Percentiles rank a stretch among this genome's conserved stretches.
Evolutionary conservation across 1,284 basidiomycete species (phyloP).

Genomic region (Amylostereum chailletii): DNA sequence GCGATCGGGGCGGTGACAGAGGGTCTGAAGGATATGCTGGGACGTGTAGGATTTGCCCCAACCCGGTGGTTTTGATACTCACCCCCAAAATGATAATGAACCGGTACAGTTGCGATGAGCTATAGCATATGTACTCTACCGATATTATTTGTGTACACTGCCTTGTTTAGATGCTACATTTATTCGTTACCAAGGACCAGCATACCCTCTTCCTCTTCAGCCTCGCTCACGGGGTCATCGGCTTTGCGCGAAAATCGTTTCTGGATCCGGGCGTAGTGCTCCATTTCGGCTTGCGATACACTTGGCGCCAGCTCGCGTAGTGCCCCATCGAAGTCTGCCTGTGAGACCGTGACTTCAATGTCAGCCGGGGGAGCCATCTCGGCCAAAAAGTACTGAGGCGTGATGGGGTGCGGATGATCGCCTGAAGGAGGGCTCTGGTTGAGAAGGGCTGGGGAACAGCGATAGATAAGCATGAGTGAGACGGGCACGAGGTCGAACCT

Average conservation of each 20-base stretch:
- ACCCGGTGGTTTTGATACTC: slow-evolving; percentile 40
- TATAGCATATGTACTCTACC: not conserved
- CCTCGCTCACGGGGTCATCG: not conserved
- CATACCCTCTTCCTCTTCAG: slow-evolving; percentile 6
- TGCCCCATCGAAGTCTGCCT: slow-evolving; percentile 73
- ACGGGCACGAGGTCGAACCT: slow-evolving; percentile 11
- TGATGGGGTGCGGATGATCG: slow-evolving; percentile 65
- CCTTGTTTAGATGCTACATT: no score
- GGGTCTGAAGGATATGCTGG: slow-evolving; percentile 44
- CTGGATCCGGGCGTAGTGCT: slow-evolving; percentile 77
- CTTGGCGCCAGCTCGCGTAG: slow-evolving; percentile 76
- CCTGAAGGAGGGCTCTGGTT: slow-evolving; percentile 34
- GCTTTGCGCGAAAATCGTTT: slow-evolving; percentile 45
- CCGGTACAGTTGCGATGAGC: not conserved
- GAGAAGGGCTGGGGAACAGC: slow-evolving; percentile 31
- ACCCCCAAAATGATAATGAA: not conserved
- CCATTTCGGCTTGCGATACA: slow-evolving; percentile 85
- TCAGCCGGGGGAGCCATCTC: slow-evolving; percentile 75
- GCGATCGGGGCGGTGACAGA: slow-evolving; percentile 39
- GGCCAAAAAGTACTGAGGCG: slow-evolving; percentile 87
- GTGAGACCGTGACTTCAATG: slow-evolving; percentile 67
- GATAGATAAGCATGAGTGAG: not conserved
- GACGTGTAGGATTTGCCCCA: slow-evolving; percentile 45
- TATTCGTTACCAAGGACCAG: not conserved
- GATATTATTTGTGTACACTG: no score